phyloP scores from a whole-genome alignment of 306 rosid species.

The Sesbania bispinosa region DNA sequence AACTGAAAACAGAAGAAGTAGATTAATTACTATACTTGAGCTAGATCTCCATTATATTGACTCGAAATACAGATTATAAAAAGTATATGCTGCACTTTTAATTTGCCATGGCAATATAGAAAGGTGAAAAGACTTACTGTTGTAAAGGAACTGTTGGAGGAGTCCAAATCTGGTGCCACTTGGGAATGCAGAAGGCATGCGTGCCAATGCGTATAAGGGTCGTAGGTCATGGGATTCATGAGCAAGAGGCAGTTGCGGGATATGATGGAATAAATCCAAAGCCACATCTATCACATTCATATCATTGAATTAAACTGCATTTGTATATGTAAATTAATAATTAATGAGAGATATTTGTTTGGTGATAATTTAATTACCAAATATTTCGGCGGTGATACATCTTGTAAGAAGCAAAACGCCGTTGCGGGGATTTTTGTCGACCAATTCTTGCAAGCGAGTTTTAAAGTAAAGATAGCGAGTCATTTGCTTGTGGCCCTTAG shows the following conservation, averaged over 20 bases:
- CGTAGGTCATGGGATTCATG: background rate
- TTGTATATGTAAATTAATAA: no score
- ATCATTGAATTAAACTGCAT: no score
- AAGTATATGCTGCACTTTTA: no score
- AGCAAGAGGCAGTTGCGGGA: background rate
- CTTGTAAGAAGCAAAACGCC: background rate
- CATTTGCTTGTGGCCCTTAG: background rate
- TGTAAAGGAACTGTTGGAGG: background rate
- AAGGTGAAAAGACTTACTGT: background rate
- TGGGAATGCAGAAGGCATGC: slow-evolving; percentile 5
- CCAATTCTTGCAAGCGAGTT: background rate
- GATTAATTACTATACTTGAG: background rate
- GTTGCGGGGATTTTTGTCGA: fast-evolving
- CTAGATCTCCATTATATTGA: background rate
- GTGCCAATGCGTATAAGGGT: slow-evolving; percentile 3
- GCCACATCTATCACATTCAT: slow-evolving; percentile 9
- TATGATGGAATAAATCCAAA: background rate
- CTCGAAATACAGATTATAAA: no score
- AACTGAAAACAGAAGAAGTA: background rate
- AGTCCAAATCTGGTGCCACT: background rate
- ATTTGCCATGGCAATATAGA: no score
- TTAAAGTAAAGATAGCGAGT: background rate
- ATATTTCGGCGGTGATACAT: slow-evolving; percentile 15
- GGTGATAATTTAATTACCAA: slow-evolving; percentile 5
- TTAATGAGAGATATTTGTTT: background rate